These are phyloP conservation scores for Akanthomyces dipterigenus DNA, from an alignment of 2,329 filamentous ascomycete genomes.

Conservation along the genomic window DNA sequence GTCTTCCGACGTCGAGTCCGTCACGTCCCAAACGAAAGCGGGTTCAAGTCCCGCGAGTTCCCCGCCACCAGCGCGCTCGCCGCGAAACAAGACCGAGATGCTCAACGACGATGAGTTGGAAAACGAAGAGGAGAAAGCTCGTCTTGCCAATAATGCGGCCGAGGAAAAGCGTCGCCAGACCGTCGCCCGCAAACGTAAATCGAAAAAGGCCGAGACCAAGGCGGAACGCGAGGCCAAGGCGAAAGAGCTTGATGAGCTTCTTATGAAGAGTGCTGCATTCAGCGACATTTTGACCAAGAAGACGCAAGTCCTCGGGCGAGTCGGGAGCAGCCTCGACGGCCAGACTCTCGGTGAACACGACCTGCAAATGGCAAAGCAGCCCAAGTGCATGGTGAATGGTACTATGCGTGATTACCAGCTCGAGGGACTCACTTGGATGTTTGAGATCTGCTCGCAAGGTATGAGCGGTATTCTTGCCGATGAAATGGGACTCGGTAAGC, in stretches of 20 bases:
- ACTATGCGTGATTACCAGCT: slow-evolving; percentile 92
- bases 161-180: slow-evolving; percentile 41
- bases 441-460: slow-evolving; percentile 70
- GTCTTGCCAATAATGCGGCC: slow-evolving; percentile 34
- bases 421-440: slow-evolving; percentile 93
- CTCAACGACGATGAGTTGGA: slow-evolving; percentile 21
- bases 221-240: slow-evolving; percentile 52
- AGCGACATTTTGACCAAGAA: slow-evolving; percentile 58
- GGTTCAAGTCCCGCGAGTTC: slow-evolving; percentile 13
- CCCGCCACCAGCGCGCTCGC: slow-evolving; percentile 10
- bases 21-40: slow-evolving; percentile 13
- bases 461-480: slow-evolving; percentile 88
- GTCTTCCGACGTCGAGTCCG: slow-evolving; percentile 26
- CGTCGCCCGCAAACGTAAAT: slow-evolving; percentile 31
- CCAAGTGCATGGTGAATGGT: slow-evolving; percentile 75
- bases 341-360: slow-evolving; percentile 57
- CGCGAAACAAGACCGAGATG: neutral
- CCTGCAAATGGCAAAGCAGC: slow-evolving; percentile 76
- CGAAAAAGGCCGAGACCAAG: slow-evolving; percentile 45
- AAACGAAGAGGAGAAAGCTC: slow-evolving; percentile 31
- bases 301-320: slow-evolving; percentile 54
- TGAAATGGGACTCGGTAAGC: slow-evolving; percentile 75
- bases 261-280: slow-evolving; percentile 54
- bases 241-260: slow-evolving; percentile 50
- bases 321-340: slow-evolving; percentile 54